phyloP scores from a whole-genome alignment of 2,329 filamentous ascomycete genomes.

The Coniochaeta sp. region DNA sequence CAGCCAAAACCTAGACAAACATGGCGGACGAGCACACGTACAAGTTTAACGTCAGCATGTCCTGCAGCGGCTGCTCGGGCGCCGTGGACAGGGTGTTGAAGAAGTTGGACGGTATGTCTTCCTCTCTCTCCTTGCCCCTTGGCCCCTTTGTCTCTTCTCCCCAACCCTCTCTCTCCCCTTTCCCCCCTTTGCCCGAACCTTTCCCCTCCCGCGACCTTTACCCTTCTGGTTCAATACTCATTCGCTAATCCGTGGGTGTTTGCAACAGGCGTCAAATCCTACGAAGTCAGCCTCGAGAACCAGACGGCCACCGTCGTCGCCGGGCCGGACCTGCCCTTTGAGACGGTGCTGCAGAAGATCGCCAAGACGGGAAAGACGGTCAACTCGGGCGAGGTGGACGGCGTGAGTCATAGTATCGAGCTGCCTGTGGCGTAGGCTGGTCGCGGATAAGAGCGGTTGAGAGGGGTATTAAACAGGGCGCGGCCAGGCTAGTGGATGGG shows the following conservation, averaged over 20 bases:
- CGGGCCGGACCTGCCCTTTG: conserved; percentile 62
- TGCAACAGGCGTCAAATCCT: conserved; percentile 32
- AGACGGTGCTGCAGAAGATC: conserved; percentile 79
- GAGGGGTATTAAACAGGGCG: neutral
- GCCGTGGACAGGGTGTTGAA: conserved; percentile 87
- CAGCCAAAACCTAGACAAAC: neutral
- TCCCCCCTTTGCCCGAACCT: conserved; percentile 5
- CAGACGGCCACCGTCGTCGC: conserved; percentile 77
- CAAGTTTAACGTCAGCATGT: conserved; percentile 93
- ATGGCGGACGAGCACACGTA: conserved; percentile 38
- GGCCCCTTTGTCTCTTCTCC: neutral
- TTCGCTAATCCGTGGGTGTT: conserved; percentile 2
- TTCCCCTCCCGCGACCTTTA: too few species aligned
- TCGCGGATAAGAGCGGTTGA: neutral
- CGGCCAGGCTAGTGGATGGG: neutral
- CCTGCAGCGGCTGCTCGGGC: conserved; percentile 91
- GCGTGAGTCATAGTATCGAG: conserved; percentile 46
- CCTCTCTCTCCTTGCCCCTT: conserved; percentile 7
- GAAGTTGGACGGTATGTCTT: conserved; percentile 71
- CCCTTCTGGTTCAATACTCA: too few species aligned
- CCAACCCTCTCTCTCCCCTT: conserved; percentile 4
- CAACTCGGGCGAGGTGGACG: conserved; percentile 68
- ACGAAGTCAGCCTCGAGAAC: conserved; percentile 78
- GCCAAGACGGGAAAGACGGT: conserved; percentile 94
- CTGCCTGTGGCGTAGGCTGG: neutral